These are phyloP conservation scores for Pichia deserticola DNA, from an alignment of 805 yeast species.

Conservation along the genomic window DNA sequence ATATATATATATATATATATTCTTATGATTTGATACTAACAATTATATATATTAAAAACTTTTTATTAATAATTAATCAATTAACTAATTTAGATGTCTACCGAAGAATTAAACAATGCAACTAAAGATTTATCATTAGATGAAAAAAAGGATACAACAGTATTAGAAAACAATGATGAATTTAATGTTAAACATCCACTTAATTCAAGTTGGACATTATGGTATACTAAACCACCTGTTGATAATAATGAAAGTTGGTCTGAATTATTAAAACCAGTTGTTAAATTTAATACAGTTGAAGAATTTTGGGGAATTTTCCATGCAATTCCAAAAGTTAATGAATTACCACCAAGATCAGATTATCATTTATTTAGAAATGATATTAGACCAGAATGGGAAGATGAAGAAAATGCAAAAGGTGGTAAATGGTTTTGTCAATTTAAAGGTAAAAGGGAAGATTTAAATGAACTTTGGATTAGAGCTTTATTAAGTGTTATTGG, in stretches of 20 bases:
- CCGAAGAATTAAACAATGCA: conserved; percentile 29
- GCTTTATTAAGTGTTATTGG: conserved; percentile 87
- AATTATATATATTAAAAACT: no score
- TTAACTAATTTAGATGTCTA: conserved; percentile 14
- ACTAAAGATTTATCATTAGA: conserved; percentile 30
- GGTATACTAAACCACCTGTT: conserved; percentile 94
- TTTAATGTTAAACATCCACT: conserved; percentile 83
- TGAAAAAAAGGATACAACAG: conserved; percentile 36
- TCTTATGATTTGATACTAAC: no score
- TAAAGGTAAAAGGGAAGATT: conserved; percentile 50
- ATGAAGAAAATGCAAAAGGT: conserved; percentile 74
- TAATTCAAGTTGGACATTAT: conserved; percentile 86
- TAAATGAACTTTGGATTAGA: conserved; percentile 90
- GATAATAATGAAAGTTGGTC: conserved; percentile 81
- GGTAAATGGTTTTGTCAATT: conserved; percentile 90
- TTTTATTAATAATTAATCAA: no score
- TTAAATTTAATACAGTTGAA: conserved; percentile 89
- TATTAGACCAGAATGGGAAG: conserved; percentile 98
- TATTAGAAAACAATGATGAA: conserved; percentile 52
- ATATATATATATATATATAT: no score
- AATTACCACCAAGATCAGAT: conserved; percentile 86
- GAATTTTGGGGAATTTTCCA: conserved; percentile 98
- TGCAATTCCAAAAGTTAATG: conserved; percentile 85
- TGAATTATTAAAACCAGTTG: conserved; percentile 86
- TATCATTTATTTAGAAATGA: conserved; percentile 93